phyloP scores from a whole-genome alignment of 768 basidiomycete species.

The Rhodotorula diobovata region DNA sequence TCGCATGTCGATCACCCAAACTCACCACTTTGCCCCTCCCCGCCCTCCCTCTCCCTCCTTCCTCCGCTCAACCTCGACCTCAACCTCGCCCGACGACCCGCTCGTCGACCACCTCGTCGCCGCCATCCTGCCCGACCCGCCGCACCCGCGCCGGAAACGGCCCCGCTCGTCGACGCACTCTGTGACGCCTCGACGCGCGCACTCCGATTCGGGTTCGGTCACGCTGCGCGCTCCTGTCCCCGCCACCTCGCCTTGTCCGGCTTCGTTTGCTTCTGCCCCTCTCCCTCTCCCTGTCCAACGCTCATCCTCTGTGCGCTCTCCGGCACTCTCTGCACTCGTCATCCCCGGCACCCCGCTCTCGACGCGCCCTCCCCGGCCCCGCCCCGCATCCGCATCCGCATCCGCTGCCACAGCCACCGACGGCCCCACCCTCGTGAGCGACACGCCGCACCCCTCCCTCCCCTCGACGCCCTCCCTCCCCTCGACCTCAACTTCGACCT shows the following conservation, averaged over 20 bases:
- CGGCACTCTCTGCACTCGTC: too few species aligned
- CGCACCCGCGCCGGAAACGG: neutral
- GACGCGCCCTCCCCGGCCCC: neutral
- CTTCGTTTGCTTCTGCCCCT: too few species aligned
- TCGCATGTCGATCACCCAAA: constrained; percentile 12
- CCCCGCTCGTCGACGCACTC: constrained; percentile 5
- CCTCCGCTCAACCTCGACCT: neutral
- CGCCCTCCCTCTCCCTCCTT: constrained; percentile 23
- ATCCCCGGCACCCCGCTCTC: neutral
- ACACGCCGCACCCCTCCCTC: neutral
- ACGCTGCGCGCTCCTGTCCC: too few species aligned
- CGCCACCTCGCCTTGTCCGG: too few species aligned
- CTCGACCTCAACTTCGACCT: neutral
- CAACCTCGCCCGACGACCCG: neutral
- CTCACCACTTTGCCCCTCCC: constrained; percentile 21
- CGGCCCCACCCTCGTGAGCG: neutral
- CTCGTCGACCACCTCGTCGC: constrained; percentile 14
- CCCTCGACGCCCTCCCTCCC: neutral
- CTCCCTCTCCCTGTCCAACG: too few species aligned
- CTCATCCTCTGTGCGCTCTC: neutral
- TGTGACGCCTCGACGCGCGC: neutral
- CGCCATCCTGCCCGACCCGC: neutral
- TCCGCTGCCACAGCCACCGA: neutral
- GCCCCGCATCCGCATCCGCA: neutral
- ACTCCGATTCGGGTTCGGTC: too few species aligned